These are phyloP conservation scores for Paramyrothecium roridum DNA, from an alignment of 2,329 filamentous ascomycete species.

Conservation along the genomic window DNA sequence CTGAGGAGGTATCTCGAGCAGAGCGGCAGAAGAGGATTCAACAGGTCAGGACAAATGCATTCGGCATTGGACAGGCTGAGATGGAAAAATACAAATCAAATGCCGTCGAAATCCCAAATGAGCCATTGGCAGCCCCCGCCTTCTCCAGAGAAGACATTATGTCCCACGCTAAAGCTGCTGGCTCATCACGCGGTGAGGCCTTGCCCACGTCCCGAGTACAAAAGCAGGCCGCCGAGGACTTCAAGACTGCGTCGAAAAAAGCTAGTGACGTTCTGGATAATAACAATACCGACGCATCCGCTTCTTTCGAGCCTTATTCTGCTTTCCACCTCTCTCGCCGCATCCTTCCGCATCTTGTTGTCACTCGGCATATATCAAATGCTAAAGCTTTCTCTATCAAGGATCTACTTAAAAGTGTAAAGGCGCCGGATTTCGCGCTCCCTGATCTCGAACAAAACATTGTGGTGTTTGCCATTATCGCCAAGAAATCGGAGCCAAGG, in stretches of 20 bases:
- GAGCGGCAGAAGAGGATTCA: constrained; percentile 52
- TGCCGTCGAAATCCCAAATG: constrained; percentile 52
- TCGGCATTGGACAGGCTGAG: constrained; percentile 54
- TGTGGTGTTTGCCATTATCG: constrained; percentile 84
- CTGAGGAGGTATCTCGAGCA: constrained; percentile 47
- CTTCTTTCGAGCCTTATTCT: constrained; percentile 82
- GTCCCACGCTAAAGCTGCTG: constrained; percentile 19
- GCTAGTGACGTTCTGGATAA: no score
- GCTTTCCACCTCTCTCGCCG: constrained; percentile 79
- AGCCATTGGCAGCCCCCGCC: constrained; percentile 42
- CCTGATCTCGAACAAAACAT: constrained; percentile 84
- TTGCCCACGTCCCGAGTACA: background rate
- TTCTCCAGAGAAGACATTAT: constrained; percentile 65
- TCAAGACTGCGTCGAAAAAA: background rate
- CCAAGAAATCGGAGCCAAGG: constrained; percentile 81
- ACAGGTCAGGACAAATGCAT: constrained; percentile 51
- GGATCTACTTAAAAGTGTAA: constrained; percentile 76
- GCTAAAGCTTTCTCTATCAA: constrained; percentile 78
- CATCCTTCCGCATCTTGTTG: constrained; percentile 74
- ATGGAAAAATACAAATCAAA: constrained; percentile 57
- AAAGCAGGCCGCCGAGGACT: background rate
- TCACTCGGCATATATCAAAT: constrained; percentile 73
- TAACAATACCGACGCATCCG: constrained; percentile 15
- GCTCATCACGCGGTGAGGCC: background rate
- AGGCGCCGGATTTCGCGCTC: constrained; percentile 76